Conservation (phyloP, 345 rosid species). For the Garcia nutans region DNA sequence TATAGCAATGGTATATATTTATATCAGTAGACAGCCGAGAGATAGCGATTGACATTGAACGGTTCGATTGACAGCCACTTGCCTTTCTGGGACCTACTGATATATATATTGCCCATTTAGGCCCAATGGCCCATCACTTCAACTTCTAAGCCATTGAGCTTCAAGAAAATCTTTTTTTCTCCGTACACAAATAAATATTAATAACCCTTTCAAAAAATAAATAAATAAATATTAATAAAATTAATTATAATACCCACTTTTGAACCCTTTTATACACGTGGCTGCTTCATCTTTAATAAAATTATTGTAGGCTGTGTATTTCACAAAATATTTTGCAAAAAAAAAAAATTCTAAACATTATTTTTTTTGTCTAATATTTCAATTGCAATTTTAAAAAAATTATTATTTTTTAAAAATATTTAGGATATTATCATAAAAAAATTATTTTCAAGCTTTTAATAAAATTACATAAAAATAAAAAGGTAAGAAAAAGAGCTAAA, state of each 20-base stretch:
- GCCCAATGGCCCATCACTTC: neutral
- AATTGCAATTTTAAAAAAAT: too few relatives aligned
- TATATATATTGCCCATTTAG: neutral
- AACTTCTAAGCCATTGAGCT: neutral
- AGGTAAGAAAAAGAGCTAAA: too few relatives aligned
- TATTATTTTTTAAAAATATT: too few relatives aligned
- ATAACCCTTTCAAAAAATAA: too few relatives aligned
- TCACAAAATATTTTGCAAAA: too few relatives aligned
- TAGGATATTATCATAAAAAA: too few relatives aligned
- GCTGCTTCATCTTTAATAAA: neutral
- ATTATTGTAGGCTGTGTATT: neutral
- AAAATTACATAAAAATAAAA: too few relatives aligned
- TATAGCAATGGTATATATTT: neutral
- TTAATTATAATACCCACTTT: neutral
- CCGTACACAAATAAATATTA: too few relatives aligned
- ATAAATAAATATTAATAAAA: too few relatives aligned
- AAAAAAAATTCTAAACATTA: too few relatives aligned
- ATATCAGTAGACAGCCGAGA: conserved; percentile 30
- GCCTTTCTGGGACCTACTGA: conserved; percentile 3
- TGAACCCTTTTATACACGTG: neutral
- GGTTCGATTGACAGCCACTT: conserved; percentile 12
- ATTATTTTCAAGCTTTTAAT: too few relatives aligned
- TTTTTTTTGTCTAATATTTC: too few relatives aligned
- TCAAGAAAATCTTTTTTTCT: neutral
- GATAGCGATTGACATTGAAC: conserved; percentile 33